Base-by-base conservation (phyloP, 257 asterid species). In the Solanum pinnatisectum region DNA sequence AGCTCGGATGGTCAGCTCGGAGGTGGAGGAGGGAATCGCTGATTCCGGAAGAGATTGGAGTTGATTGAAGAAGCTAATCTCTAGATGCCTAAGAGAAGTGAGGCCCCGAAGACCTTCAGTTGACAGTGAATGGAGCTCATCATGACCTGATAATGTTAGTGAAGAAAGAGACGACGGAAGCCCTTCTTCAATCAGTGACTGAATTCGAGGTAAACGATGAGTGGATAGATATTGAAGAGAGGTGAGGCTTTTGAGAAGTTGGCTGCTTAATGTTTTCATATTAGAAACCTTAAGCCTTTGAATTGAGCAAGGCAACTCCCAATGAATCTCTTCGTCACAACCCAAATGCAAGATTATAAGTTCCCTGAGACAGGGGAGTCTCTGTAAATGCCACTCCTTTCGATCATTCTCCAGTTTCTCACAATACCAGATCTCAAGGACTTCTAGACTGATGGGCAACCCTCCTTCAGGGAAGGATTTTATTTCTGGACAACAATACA, bases 231-330 rank as follows among this genome's bases (percentile, higher is more conserved):
- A 30, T 30, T 30, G 30, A 30, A 30, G 30, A 30, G 30, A 30
- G 30, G 30, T 70, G 78, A 71, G 25, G 25, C 25, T 71, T 33
- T 32, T 33, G 78, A 71, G 78, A 15, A 33, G 7, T 15, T 32
- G 42, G 10, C 37, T 36, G 37, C 65, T 72, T 4, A 88, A 44
- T 27, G 46, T 84, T 71, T 83, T 84, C 52, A 88, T 4, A 72
- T 84, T 83, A 23, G 0, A 0, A 9, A 83, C 0, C 0, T 0
- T 0, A 8, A 87, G 65, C 2, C 1, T 0, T 16, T 3, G 44
- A 42, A 78, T 84, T 4, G 67, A 25, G 77, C 14, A 87, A 59
- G 78, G 79, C 46, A 77, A 42, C 40, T 14, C 15, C 78, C 35
- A 59, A 44, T 3, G 15, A 13, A 23, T 22, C 49, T 76, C 49